These are phyloP conservation scores for Baudoinia panamericana DNA, from an alignment of 495 filamentous ascomycete species.

Conservation along the genomic window DNA sequence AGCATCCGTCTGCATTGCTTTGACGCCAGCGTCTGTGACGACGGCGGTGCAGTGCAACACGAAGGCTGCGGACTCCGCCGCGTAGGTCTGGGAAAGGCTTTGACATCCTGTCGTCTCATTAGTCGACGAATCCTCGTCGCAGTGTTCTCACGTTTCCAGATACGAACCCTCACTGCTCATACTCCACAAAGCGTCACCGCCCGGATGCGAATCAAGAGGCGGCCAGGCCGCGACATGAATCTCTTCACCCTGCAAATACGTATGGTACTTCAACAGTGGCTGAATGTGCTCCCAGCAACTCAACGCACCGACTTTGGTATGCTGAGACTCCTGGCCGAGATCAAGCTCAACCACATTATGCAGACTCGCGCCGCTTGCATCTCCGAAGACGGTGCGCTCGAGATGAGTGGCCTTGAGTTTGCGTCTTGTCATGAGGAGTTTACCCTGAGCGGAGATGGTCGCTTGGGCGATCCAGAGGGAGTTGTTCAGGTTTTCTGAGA, in stretches of 20 bases:
- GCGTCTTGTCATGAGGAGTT: conserved; percentile 33
- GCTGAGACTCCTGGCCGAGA: conserved; percentile 38
- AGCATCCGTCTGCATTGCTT: conserved; percentile 28
- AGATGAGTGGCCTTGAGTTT: conserved; percentile 53
- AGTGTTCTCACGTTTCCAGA: neutral
- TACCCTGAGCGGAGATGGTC: conserved; percentile 36
- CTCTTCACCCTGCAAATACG: conserved; percentile 35
- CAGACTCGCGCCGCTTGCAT: conserved; percentile 35
- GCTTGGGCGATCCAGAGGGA: conserved; percentile 46
- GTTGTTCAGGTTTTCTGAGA: conserved; percentile 37
- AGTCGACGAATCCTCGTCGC: conserved; percentile 1
- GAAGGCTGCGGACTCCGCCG: conserved; percentile 40
- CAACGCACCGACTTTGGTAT: conserved; percentile 21
- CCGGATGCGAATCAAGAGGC: conserved; percentile 7
- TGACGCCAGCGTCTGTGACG: conserved; percentile 33
- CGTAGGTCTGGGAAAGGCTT: conserved; percentile 36
- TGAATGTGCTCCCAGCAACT: conserved; percentile 40
- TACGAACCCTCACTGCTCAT: conserved; percentile 32
- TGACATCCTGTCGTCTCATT: conserved; percentile 28
- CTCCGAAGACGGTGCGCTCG: conserved; percentile 49
- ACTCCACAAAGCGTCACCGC: conserved; percentile 21
- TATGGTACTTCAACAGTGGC: conserved; percentile 48
- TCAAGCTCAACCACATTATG: conserved; percentile 33
- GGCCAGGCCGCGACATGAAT: conserved; percentile 53
- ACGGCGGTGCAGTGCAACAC: conserved; percentile 39